These are phyloP conservation scores for Shiraia bambusicola DNA, from an alignment of 2,329 filamentous ascomycete species.

Conservation along the genomic window DNA sequence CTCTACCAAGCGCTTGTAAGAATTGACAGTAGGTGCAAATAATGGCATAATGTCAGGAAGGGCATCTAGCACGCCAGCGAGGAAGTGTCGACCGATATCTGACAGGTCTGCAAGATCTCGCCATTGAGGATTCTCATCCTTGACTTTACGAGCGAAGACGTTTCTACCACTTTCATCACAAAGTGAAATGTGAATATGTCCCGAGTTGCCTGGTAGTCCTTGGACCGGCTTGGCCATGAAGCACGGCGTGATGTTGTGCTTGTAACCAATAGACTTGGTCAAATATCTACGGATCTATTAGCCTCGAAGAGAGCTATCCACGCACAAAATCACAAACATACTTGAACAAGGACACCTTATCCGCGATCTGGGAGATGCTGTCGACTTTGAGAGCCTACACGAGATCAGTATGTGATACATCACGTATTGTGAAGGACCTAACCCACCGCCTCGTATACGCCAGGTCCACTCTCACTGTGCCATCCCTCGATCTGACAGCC, in stretches of 20 bases:
- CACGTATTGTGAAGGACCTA: background rate
- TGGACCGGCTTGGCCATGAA: slow-evolving; percentile 95
- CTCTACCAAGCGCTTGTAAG: slow-evolving; percentile 92
- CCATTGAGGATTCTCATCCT: slow-evolving; percentile 62
- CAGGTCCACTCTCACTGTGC: slow-evolving; percentile 88
- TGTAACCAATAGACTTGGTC: slow-evolving; percentile 79
- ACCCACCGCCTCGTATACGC: slow-evolving; percentile 80
- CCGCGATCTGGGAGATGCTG: slow-evolving; percentile 81
- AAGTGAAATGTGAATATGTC: slow-evolving; percentile 87
- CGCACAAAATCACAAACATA: slow-evolving; percentile 38
- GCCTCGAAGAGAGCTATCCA: too few relatives aligned
- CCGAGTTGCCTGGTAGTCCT: slow-evolving; percentile 85
- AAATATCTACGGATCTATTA: slow-evolving; percentile 58
- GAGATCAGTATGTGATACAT: slow-evolving; percentile 10
- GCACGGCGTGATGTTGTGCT: slow-evolving; percentile 84
- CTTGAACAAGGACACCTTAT: slow-evolving; percentile 89
- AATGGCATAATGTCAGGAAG: slow-evolving; percentile 91
- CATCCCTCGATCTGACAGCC: slow-evolving; percentile 79
- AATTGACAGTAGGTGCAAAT: slow-evolving; percentile 88
- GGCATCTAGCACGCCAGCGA: slow-evolving; percentile 80
- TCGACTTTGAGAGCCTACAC: slow-evolving; percentile 76
- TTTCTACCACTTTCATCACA: slow-evolving; percentile 75
- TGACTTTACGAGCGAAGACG: slow-evolving; percentile 69
- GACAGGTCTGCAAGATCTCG: slow-evolving; percentile 70
- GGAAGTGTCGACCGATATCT: slow-evolving; percentile 84